These are phyloP conservation scores for Cadophora sp. DNA, from an alignment of 2,329 filamentous ascomycete species.

Conservation along the genomic window DNA sequence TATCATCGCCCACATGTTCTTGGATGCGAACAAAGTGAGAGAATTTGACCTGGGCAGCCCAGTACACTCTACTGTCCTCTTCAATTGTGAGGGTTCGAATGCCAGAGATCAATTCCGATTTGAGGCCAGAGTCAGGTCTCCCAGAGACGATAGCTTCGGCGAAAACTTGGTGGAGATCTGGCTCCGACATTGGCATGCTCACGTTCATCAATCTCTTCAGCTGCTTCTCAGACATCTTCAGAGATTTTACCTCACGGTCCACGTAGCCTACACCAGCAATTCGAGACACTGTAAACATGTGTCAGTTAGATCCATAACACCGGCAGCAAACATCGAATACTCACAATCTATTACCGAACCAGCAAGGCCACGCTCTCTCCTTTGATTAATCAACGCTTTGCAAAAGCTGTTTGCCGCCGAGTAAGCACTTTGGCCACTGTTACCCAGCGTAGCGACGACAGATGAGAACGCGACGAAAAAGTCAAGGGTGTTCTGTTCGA, in stretches of 20 bases:
- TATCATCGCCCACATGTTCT: slow-evolving; percentile 37
- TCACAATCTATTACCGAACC: slow-evolving; percentile 54
- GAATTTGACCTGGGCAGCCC: slow-evolving; percentile 4
- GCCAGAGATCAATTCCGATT: background rate
- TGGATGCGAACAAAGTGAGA: background rate
- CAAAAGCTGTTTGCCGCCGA: slow-evolving; percentile 50
- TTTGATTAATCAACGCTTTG: slow-evolving; percentile 46
- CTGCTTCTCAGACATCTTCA: slow-evolving; percentile 13
- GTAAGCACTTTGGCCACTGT: slow-evolving; percentile 52
- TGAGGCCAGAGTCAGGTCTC: background rate
- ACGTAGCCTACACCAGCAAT: slow-evolving; percentile 5
- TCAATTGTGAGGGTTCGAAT: slow-evolving; percentile 5
- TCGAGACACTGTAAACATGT: background rate
- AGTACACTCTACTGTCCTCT: background rate
- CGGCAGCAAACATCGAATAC: background rate
- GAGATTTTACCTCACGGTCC: slow-evolving; percentile 4
- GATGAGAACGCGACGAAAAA: slow-evolving; percentile 49
- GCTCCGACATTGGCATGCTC: slow-evolving; percentile 12
- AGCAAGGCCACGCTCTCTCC: slow-evolving; percentile 49
- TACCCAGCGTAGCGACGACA: slow-evolving; percentile 39
- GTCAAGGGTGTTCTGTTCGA: slow-evolving; percentile 42
- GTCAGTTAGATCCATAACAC: background rate
- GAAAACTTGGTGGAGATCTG: slow-evolving; percentile 3
- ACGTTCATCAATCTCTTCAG: slow-evolving; percentile 12
- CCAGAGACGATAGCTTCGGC: slow-evolving; percentile 10